Evolutionary conservation across 805 yeast species (phyloP), one percentile per base, ranked within the genome.

Genomic region (Nadsonia fulvescens): DNA sequence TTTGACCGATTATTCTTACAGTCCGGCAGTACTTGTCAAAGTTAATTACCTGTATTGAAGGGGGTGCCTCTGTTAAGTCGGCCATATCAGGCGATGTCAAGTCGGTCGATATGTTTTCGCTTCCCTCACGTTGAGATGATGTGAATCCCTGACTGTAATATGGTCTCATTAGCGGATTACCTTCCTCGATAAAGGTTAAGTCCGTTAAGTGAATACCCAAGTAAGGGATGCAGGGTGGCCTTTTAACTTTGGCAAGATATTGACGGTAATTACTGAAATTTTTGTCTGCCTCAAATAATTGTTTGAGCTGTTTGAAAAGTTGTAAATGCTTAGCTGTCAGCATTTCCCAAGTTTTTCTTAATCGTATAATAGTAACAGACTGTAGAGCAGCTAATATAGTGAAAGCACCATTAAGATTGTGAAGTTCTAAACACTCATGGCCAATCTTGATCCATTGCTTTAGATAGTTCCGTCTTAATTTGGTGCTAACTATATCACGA

Each of bases 371-470:
- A n/a, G 45, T 40, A 11, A 50, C 46, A 9, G 48, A 41, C 35
- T 47, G 51, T 20, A 51, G 40, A 3, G 53, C 43, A 6, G 43
- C 35, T 8, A 48, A 32, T 15, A 51, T 46, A 3, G 53, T 39
- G 17, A 51, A 38, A 18, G 43, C 27, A 6, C 46, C 35, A 37
- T 51, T 51, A 32, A 41, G 42, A 30, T 48, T 50, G 9, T 49
- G 42, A 11, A 43, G 30, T 14, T 38, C 42, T 23, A 35, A 32
- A 33, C 50, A 34, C 21, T 40, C 43, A 15, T 44, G 40, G 7
- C 56, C 56, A 10, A 48, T 34, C 22, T 43, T 45, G 32, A 51
- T 47, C 56, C 56, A 51, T 20, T 37, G 45, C 35, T 46, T 45
- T 22, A 51, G 37, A 18, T 51, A 32, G 24, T 44, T 45, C 15